These are phyloP conservation scores for Rubus idaeus DNA, from an alignment of 306 rosid genomes.

Conservation along the genomic window DNA sequence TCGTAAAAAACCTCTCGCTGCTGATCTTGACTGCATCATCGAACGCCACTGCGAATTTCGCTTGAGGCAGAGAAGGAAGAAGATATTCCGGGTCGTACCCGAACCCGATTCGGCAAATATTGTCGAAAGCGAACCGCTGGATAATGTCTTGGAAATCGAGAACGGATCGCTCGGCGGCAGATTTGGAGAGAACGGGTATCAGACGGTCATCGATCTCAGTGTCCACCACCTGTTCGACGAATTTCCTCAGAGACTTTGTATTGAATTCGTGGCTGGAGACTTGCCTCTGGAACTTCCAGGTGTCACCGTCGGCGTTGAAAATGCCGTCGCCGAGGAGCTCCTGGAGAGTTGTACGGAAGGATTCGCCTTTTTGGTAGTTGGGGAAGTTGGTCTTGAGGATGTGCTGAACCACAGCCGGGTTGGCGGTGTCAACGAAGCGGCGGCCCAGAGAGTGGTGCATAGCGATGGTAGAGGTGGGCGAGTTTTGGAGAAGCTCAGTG, in stretches of 20 bases:
- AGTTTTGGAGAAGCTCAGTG: constrained; percentile 48
- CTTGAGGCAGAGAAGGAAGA: constrained; percentile 43
- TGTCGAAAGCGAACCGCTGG: constrained; percentile 72
- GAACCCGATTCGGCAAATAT: constrained; percentile 60
- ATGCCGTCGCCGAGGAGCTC: constrained; percentile 74
- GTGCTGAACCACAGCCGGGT: constrained; percentile 61
- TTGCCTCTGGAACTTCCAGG: constrained; percentile 68
- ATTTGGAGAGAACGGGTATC: constrained; percentile 41
- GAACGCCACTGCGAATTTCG: constrained; percentile 53
- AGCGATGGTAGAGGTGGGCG: constrained; percentile 54
- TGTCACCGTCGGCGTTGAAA: constrained; percentile 50
- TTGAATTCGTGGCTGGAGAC: constrained; percentile 59
- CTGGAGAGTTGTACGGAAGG: neutral
- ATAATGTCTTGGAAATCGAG: constrained; percentile 60
- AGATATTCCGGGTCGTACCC: constrained; percentile 67
- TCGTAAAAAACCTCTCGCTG: constrained; percentile 26
- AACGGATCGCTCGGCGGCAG: neutral
- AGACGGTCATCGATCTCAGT: constrained; percentile 51
- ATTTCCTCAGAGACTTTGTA: constrained; percentile 45
- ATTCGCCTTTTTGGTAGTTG: constrained; percentile 47
- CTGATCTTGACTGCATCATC: constrained; percentile 40
- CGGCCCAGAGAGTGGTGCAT: constrained; percentile 43
- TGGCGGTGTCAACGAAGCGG: constrained; percentile 49
- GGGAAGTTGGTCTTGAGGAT: constrained; percentile 65
- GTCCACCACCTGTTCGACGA: constrained; percentile 61